Evolutionary conservation across 345 rosid species (phyloP).

Genomic region (Arabis alpina): DNA sequence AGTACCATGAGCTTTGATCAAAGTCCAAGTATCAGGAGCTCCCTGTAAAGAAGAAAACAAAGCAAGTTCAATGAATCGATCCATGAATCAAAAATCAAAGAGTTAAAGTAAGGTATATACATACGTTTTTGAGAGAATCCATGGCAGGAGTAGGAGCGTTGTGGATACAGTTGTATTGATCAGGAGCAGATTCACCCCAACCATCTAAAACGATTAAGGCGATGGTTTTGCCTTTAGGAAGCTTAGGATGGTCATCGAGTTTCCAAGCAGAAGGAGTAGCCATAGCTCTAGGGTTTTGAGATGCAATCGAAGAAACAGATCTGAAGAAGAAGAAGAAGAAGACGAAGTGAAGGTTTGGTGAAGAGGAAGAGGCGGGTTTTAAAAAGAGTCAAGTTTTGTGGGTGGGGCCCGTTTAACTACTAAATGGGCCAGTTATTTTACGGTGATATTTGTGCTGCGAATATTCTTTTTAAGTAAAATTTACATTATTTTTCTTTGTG

Average conservation of each 20-base stretch:
- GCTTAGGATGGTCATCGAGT: conserved; percentile 79
- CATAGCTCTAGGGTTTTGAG: conserved; percentile 47
- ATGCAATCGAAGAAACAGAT: conserved; percentile 32
- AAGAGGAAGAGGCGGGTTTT: conserved; percentile 35
- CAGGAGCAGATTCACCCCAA: conserved; percentile 92
- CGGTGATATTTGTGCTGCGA: conserved; percentile 21
- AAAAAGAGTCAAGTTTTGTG: conserved; percentile 24
- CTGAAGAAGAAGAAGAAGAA: conserved; percentile 12
- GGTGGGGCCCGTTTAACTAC: conserved; percentile 7
- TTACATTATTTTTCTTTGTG: not conserved
- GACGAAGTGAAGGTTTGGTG: conserved; percentile 33
- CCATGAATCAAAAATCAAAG: not conserved
- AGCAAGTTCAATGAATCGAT: not conserved
- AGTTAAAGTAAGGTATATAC: not conserved
- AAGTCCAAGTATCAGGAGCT: conserved; percentile 86
- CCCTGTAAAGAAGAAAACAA: conserved; percentile 37
- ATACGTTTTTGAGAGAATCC: conserved; percentile 89
- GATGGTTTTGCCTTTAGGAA: conserved; percentile 75
- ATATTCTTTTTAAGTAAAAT: conserved; percentile 20
- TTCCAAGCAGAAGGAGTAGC: conserved; percentile 65
- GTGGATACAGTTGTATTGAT: conserved; percentile 87
- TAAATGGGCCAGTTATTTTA: conserved; percentile 38
- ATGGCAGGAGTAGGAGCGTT: conserved; percentile 87
- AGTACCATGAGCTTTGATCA: conserved; percentile 85
- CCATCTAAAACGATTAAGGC: conserved; percentile 94